Percentiles rank a stretch among this genome's conserved stretches.
Evolutionary conservation across 495 filamentous ascomycete genomes (phyloP).

Genomic region (Xylaria bambusicola): DNA sequence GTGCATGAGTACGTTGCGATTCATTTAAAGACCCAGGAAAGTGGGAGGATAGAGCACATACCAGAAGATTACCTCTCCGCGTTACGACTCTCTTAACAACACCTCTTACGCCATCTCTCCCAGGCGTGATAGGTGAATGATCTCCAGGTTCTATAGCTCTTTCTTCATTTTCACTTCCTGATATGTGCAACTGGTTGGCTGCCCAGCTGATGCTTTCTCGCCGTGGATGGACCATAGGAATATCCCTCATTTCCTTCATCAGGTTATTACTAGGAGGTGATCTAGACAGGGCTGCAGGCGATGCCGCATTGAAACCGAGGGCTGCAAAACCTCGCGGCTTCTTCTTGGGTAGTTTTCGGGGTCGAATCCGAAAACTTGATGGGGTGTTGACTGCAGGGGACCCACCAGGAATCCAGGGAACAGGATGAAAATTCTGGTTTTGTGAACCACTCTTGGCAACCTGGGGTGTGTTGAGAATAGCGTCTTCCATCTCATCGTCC

Average conservation of each 20-base stretch:
- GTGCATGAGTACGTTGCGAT: neutral
- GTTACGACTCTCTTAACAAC: constrained; percentile 75
- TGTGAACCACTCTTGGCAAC: constrained; percentile 51
- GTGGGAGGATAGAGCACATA: constrained; percentile 42
- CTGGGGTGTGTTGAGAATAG: constrained; percentile 70
- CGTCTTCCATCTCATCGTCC: constrained; percentile 80
- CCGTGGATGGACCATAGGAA: constrained; percentile 54
- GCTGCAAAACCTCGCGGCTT: constrained; percentile 38
- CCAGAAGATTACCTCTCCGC: constrained; percentile 82
- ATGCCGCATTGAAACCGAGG: constrained; percentile 39
- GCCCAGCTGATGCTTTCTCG: constrained; percentile 85
- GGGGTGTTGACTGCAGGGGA: constrained; percentile 71
- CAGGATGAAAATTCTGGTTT: constrained; percentile 44
- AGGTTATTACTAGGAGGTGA: constrained; percentile 43
- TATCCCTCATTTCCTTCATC: constrained; percentile 38
- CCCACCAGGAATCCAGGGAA: constrained; percentile 55
- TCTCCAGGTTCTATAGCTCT: constrained; percentile 58
- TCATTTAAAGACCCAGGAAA: neutral
- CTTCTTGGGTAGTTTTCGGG: constrained; percentile 56
- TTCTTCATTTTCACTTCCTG: constrained; percentile 79
- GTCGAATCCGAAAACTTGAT: constrained; percentile 77
- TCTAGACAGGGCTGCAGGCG: constrained; percentile 43
- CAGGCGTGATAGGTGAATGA: constrained; percentile 42
- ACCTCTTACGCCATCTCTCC: constrained; percentile 47
- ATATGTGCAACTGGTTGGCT: constrained; percentile 82